Evolutionary conservation across 176 grass and related monocot species (phyloP).

Genomic region (Cenchrus purpureus): DNA sequence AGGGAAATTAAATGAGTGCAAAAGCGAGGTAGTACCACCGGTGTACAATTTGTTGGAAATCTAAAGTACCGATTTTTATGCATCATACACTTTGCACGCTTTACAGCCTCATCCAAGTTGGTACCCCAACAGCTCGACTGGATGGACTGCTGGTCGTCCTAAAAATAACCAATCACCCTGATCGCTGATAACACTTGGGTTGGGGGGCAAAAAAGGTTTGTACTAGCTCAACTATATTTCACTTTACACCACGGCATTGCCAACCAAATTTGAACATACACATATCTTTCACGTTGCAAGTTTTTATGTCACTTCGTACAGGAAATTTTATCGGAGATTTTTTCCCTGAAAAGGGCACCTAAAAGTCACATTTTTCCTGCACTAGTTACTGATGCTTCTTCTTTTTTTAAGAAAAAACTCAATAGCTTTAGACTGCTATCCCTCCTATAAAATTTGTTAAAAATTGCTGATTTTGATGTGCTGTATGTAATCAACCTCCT

Average conservation of each 20-base stretch:
- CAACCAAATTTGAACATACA: constrained; percentile 19
- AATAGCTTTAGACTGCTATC: neutral
- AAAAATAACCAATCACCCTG: constrained; percentile 47
- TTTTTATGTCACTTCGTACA: constrained; percentile 15
- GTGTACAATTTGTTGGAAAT: constrained; percentile 8
- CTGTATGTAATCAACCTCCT: neutral
- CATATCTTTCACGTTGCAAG: neutral
- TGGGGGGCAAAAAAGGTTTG: neutral
- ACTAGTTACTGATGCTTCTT: neutral
- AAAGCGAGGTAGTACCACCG: neutral
- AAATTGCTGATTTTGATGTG: neutral
- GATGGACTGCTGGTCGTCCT: constrained; percentile 23
- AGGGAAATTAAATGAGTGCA: neutral
- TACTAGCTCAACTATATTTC: constrained; percentile 26
- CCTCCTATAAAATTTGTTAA: neutral
- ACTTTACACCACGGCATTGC: constrained; percentile 58
- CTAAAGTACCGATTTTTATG: constrained; percentile 13
- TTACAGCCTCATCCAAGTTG: constrained; percentile 53
- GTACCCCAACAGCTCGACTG: constrained; percentile 31
- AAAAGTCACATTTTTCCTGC: neutral
- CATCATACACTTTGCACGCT: constrained; percentile 40
- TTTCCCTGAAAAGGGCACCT: neutral
- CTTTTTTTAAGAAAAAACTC: neutral
- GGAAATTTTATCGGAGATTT: neutral
- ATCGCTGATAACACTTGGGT: neutral